These are phyloP conservation scores for Cyberlindnera bimundalis DNA, from an alignment of 805 yeast species.

Conservation along the genomic window DNA sequence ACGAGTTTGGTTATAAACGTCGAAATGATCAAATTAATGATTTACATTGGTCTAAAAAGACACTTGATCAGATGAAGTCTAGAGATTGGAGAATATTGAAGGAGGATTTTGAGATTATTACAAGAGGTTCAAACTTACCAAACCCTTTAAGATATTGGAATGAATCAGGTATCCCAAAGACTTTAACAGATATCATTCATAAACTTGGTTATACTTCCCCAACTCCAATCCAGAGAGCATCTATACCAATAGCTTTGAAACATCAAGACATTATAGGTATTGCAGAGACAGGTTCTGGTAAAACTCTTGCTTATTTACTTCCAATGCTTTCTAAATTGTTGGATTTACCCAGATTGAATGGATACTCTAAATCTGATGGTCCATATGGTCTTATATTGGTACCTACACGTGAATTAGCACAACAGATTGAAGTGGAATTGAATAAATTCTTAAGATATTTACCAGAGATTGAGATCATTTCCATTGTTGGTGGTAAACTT, in stretches of 20 bases:
- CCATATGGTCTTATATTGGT: constrained; percentile 76
- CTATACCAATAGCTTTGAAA: constrained; percentile 66
- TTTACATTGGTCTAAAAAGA: constrained; percentile 65
- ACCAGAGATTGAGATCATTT: constrained; percentile 47
- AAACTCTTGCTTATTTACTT: constrained; percentile 76
- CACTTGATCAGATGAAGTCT: constrained; percentile 58
- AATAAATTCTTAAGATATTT: constrained; percentile 41
- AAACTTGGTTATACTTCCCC: constrained; percentile 58
- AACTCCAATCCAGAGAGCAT: constrained; percentile 87
- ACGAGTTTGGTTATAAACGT: constrained; percentile 1
- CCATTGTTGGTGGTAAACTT: constrained; percentile 88
- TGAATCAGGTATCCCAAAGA: constrained; percentile 52
- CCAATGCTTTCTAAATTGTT: constrained; percentile 62
- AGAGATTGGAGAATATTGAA: constrained; percentile 89
- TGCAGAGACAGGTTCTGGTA: constrained; percentile 98
- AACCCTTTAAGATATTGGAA: constrained; percentile 74
- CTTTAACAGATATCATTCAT: constrained; percentile 36
- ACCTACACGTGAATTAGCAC: constrained; percentile 92
- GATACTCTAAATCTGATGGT: constrained; percentile 51
- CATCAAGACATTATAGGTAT: constrained; percentile 74
- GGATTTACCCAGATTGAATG: constrained; percentile 45
- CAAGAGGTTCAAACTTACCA: constrained; percentile 40
- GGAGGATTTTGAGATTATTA: constrained; percentile 69
- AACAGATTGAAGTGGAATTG: constrained; percentile 74
- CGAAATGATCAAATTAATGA: constrained; percentile 12